phyloP scores from a whole-genome alignment of 2,329 filamentous ascomycete species.

The Elsinoe arachidis region DNA sequence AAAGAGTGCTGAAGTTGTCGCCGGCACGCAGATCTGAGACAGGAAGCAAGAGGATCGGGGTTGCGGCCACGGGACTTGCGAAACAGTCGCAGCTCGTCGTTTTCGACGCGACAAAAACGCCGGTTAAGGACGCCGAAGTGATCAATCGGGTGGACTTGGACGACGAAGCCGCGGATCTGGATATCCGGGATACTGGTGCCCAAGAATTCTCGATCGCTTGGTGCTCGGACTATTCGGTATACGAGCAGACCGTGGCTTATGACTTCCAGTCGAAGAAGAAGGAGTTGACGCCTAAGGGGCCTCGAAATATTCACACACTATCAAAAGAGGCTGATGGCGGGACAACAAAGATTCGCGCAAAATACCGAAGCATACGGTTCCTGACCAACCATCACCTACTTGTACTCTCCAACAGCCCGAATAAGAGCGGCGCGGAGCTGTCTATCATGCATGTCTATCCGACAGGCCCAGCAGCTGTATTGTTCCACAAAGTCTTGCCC shows the following conservation, averaged over 20 bases:
- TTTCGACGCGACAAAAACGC: conserved; percentile 57
- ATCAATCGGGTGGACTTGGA: conserved; percentile 45
- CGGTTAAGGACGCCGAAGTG: conserved; percentile 44
- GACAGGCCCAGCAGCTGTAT: conserved; percentile 42
- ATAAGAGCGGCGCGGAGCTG: conserved; percentile 48
- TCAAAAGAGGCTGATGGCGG: conserved; percentile 27
- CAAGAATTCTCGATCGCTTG: conserved; percentile 65
- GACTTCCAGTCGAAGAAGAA: conserved; percentile 36
- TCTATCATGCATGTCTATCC: conserved; percentile 53
- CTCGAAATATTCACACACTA: conserved; percentile 36
- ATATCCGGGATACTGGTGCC: conserved; percentile 53
- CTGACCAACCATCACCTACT: conserved; percentile 44
- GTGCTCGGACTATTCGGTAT: conserved; percentile 68
- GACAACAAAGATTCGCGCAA: conserved; percentile 32
- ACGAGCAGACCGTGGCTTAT: conserved; percentile 52
- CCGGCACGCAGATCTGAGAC: conserved; percentile 43
- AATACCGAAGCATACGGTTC: conserved; percentile 49
- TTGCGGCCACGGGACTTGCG: conserved; percentile 68
- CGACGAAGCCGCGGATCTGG: conserved; percentile 58
- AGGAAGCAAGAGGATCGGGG: conserved; percentile 58
- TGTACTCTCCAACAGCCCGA: conserved; percentile 48
- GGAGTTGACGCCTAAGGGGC: conserved; percentile 32
- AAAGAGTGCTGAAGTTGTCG: conserved; percentile 50
- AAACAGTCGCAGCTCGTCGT: conserved; percentile 66
- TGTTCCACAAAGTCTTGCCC: conserved; percentile 52